Evolutionary conservation across 768 basidiomycete genomes (phyloP), one percentile per base, ranked within the genome.

Genomic region (Serendipita sp.): DNA sequence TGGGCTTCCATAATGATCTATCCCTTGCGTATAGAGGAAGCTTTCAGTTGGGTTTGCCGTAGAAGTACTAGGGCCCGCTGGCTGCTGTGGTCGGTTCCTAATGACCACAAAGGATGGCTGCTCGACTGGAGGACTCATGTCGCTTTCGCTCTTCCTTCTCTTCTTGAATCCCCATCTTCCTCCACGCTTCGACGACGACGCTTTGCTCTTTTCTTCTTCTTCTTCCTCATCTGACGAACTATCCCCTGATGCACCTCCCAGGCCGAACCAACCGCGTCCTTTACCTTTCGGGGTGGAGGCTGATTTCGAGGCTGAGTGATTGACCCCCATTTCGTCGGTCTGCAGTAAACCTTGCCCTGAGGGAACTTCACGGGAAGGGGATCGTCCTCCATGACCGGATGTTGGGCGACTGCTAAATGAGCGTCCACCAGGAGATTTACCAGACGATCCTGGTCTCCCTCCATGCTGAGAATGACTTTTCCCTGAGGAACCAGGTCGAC

Each of bases 201-300:
- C 55, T n/a, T 37, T 60, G 34, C 55, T 60, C 8, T 52, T 5
- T n/a, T 60, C 55, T 10, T 53, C 52, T 15, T 60, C 55, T 11
- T 60, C 55, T n/a, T 60, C 55, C 16, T 60, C 55, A 37, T 60
- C 55, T n/a, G 55, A 60, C 18, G 55, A 60, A 34, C 55, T 60
- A 36, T 60, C 55, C 8, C 29, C 55, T 34, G 55, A 60, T 4
- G 55, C 16, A 29, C 55, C 55, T 27, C 55, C 55, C 13, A 60
- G 55, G 27, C 55, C 55, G 34, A 60, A 60, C 55, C 27, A 37
- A 10, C 55, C 27, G 8, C 55, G 55, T 33, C 55, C 29, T 29
- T 60, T 60, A n/a, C 34, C 34, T 34, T 60, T 60, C 4, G 55
- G 34, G 10, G 55, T 60, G 10, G 55, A 23, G 27, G 55, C 55